Base-by-base conservation (phyloP, 2,329 filamentous ascomycete genomes). In the Rhynchosporium agropyri region DNA sequence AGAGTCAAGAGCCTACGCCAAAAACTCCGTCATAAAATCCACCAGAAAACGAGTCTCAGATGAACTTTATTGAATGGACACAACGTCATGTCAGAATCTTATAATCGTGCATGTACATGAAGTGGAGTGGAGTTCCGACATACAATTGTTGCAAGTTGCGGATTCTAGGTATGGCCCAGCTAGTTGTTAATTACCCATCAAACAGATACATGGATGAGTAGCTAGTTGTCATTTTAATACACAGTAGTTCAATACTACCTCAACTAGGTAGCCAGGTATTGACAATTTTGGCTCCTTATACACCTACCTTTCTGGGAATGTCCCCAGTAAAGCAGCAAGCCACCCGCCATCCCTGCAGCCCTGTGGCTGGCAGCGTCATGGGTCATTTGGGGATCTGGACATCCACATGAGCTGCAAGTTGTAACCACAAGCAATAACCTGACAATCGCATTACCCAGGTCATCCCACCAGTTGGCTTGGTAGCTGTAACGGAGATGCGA, bases 291-390 rank as follows among this genome's bases (percentile, higher is more conserved):
- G 40, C 4, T 42, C 40, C 2, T 42, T 42, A 12, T 42, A 42
- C 40, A 9, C 40, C 40, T 12, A 42, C 40, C 15, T 42, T 15
- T 12, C 40, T 12, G 40, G 40, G 9, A 29, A 53, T 36, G 26
- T 3, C 10, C 2, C 10, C 31, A 29, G 20, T 13, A 20, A 6
- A 29, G 15, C 10, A 53, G 33, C 28, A 57, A 36, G 40, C 54
- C 26, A 13, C n/a, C n/a, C 33, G 15, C n/a, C 36, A 55, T 28
- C 51, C 51, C 51, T 58, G 55, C 55, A 58, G 55, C 42, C 55
- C 26, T 36, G 55, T 29, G 26, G 29, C 42, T 26, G 40, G 29
- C 42, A 58, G 36, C 55, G 15, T 58, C 55, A 58, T 58, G 55
- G 54, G 28, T 20, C 10, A 54, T 26, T 29, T 26, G 51, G 26